Conservation (phyloP, 306 rosid species). For the Cicer judaicum region DNA sequence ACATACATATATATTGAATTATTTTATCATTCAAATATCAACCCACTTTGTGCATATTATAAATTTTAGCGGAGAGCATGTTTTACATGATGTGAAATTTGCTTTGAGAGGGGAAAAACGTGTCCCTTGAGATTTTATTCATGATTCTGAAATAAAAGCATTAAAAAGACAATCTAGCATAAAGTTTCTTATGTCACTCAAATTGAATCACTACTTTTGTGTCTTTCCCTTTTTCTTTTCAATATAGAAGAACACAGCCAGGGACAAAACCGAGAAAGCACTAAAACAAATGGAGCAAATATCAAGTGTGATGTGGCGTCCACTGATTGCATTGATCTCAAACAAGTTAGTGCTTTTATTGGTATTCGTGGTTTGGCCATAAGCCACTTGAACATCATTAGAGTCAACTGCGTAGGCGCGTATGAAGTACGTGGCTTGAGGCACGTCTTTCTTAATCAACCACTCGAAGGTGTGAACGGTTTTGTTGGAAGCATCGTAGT, state of each 20-base stretch:
- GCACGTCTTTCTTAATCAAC: conserved; percentile 60
- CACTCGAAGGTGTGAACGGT: conserved; percentile 55
- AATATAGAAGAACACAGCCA: conserved; percentile 61
- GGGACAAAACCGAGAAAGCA: conserved; percentile 75
- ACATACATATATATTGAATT: not conserved
- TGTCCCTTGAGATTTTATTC: conserved; percentile 35
- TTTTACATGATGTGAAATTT: not conserved
- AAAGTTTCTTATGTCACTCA: not conserved
- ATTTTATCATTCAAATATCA: conserved; percentile 1
- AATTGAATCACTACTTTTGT: conserved; percentile 29
- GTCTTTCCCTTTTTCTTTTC: conserved; percentile 71
- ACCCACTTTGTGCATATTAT: not conserved
- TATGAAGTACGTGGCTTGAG: conserved; percentile 73
- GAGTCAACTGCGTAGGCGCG: conserved; percentile 79
- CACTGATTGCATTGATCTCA: conserved; percentile 61
- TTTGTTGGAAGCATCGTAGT: conserved; percentile 64
- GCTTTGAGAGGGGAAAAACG: conserved; percentile 4
- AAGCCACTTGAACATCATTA: conserved; percentile 56
- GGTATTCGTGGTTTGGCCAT: conserved; percentile 66
- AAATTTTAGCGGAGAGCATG: conserved; percentile 6
- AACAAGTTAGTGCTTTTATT: conserved; percentile 61
- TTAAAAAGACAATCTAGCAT: conserved; percentile 3
- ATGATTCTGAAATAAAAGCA: conserved; percentile 8
- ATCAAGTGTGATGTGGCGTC: conserved; percentile 82
- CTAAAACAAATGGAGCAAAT: conserved; percentile 77